Evolutionary conservation across 208 protist genomes (phyloP), one percentile per base, ranked within the genome.

Genomic region (Acanthamoeba royreba): DNA sequence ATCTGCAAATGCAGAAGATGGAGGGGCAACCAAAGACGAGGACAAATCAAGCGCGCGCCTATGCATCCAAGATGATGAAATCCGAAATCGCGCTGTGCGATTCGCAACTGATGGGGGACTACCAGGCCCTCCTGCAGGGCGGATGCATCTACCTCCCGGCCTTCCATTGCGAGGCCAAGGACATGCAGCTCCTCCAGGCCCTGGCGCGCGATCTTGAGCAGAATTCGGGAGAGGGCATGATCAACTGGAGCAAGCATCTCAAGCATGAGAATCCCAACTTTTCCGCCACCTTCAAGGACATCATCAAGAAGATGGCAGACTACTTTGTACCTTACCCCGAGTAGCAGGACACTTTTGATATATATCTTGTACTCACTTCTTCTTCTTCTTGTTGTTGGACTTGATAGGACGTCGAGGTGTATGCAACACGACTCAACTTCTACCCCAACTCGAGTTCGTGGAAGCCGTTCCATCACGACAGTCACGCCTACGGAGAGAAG

Each of bases 391-490:
- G 11, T 28, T 40, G 9, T 35, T 88, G 94, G 22, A 97, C 97
- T 92, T 98, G 98, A 95, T 98, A 98, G 90, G 97, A 98, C 91
- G 81, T 98, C 1, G 98, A 99, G 31, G 96, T 98, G 55, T 98
- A 98, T 95, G 98, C 98, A 22, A 98, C 97, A 13, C 95, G 98
- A 33, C 95, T 99, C 49, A 99, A 99, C 91, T 98, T 98, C 94
- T 99, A 99, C 95, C 96, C 97, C 8, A 97, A 99, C 86, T 97
- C 97, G 0, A 96, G 96, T 0, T 97, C 98, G 89, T 99, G 98
- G 98, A 99, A 99, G 95, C 98, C 98, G 49, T 98, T 98, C 95
- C 98, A 99, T 90, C 97, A 98, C 92, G 98, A 98, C 96, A 98
- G 97, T 93, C 98, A 98, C 95, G 98, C 98, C 17, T 98, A 98